Evolutionary conservation across 106 monocot species (phyloP).

Genomic region (Platanthera guangdongensis): DNA sequence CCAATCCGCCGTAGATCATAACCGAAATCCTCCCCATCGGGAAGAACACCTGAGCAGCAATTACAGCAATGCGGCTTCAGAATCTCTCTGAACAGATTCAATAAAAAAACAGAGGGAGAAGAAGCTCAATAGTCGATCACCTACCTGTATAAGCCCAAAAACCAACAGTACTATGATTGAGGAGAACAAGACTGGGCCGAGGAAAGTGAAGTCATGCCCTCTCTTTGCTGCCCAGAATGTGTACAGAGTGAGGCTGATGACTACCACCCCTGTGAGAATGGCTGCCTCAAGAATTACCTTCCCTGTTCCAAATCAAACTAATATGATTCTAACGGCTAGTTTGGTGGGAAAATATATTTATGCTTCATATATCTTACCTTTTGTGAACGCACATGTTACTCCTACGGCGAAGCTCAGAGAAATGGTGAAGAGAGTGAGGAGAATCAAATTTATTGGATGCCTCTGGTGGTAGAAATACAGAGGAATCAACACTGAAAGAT

Average conservation of each 20-base stretch:
- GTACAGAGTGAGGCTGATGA: slow-evolving; percentile 46
- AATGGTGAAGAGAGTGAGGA: slow-evolving; percentile 59
- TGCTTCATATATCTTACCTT: slow-evolving; percentile 20
- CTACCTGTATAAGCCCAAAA: slow-evolving; percentile 56
- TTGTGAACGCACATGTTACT: slow-evolving; percentile 66
- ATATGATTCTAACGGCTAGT: background rate
- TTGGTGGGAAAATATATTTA: no score
- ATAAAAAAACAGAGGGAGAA: background rate
- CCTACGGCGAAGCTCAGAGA: slow-evolving; percentile 66
- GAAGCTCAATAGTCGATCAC: slow-evolving; percentile 10
- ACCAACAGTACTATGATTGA: slow-evolving; percentile 31
- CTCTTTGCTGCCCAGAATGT: slow-evolving; percentile 47
- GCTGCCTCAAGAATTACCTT: slow-evolving; percentile 48
- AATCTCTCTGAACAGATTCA: background rate
- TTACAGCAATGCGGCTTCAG: background rate
- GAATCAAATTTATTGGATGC: slow-evolving; percentile 61
- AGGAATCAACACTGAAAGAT: slow-evolving; percentile 47
- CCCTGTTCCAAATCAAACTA: slow-evolving; percentile 19
- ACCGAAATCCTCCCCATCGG: slow-evolving; percentile 14
- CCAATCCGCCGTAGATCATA: slow-evolving; percentile 18
- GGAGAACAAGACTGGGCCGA: slow-evolving; percentile 42
- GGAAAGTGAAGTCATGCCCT: slow-evolving; percentile 44
- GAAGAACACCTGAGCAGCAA: slow-evolving; percentile 14
- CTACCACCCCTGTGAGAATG: slow-evolving; percentile 37
- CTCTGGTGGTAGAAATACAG: slow-evolving; percentile 55